Evolutionary conservation across 2,329 filamentous ascomycete genomes (phyloP), one percentile per base, ranked within the genome.

Genomic region (Colletotrichum liaoningense): DNA sequence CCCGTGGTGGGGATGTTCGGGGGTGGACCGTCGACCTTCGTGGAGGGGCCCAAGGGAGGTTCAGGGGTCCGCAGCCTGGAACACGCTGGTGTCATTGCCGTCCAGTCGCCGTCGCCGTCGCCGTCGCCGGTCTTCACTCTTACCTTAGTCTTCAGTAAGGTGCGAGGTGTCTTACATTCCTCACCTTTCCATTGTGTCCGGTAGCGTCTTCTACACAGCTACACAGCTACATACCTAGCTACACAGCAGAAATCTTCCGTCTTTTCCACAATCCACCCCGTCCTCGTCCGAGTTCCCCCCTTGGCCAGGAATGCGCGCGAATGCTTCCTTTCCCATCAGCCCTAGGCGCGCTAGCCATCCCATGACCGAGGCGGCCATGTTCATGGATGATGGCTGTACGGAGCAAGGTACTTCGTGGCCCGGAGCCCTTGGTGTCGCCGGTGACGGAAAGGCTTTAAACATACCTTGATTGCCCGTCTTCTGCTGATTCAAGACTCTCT

Each of bases 401-500:
- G 33, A 35, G 11, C 11, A 12, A 35, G 33, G 33, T 35, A n/a
- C 42, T 49, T 49, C 42, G 42, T n/a, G 19, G 42, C 8, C 42
- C 42, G 42, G 16, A 49, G 42, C 52, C 52, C 16, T 63, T 56
- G 54, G 26, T 3, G 56, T 14, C 19, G 56, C 28, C 19, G 19
- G 56, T 35, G 56, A 55, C 46, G 35, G 33, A 60, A 71, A 66
- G 42, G 42, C 30, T 67, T 67, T 67, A 71, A 49, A 49, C 52
- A 69, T 55, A 63, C 65, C 65, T 69, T 35, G 66, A 69, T 57
- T n/a, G 59, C 46, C 69, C 66, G 38, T 64, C 26, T n/a, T n/a
- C 16, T 49, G 19, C 42, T 49, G 42, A 49, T 49, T 49, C 42
- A 49, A 49, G 42, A 49, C 26, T 52, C 22, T 16, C 30, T 70